These are phyloP conservation scores for Rubia yunnanensis DNA, from an alignment of 257 asterid species.

Conservation along the genomic window DNA sequence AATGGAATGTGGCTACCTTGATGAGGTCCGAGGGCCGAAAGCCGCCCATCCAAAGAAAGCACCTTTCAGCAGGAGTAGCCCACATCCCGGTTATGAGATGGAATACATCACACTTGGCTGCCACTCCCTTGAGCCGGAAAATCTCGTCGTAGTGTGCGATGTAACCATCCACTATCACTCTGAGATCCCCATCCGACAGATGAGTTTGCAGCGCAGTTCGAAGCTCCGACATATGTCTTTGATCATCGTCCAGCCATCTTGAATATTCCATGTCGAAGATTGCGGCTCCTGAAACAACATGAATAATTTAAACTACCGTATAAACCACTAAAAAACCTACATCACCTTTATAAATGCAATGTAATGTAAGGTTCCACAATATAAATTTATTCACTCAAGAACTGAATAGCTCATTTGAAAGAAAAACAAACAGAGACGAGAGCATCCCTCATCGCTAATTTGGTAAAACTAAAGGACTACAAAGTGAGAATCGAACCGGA, in stretches of 20 bases:
- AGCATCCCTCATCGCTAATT: conserved; percentile 3
- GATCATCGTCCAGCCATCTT: conserved; percentile 88
- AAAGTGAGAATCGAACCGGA: conserved; percentile 45
- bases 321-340: no score
- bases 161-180: conserved; percentile 62
- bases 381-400: no score
- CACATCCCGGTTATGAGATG: conserved; percentile 88
- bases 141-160: conserved; percentile 72
- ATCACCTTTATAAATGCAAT: no score
- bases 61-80: conserved; percentile 78
- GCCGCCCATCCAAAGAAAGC: conserved; percentile 96
- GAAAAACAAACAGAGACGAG: not conserved
- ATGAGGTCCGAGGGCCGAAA: conserved; percentile 84
- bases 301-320: no score
- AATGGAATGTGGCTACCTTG: conserved; percentile 60
- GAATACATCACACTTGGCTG: conserved; percentile 81
- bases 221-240: conserved; percentile 71
- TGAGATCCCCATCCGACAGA: conserved; percentile 58
- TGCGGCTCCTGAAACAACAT: conserved; percentile 55
- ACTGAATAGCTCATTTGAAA: not conserved
- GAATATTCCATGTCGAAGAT: conserved; percentile 90
- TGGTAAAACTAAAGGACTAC: not conserved
- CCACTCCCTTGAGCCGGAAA: conserved; percentile 61
- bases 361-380: no score
- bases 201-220: conserved; percentile 74